These are phyloP conservation scores for Sporothrix mexicana DNA, from an alignment of 2,329 filamentous ascomycete genomes.

Conservation along the genomic window DNA sequence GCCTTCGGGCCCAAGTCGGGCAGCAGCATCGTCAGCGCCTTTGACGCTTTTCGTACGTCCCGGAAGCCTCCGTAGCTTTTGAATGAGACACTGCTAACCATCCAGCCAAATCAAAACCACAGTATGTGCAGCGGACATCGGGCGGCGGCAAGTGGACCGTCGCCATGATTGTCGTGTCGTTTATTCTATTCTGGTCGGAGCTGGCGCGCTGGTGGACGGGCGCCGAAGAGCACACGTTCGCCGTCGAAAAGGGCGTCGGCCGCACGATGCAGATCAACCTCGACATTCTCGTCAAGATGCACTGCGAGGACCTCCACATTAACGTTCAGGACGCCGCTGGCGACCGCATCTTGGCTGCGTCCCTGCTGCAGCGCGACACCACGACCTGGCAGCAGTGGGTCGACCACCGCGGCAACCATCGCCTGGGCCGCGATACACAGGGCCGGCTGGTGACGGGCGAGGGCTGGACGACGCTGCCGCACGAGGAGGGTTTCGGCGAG, in stretches of 20 bases:
- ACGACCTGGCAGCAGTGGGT: constrained; percentile 87
- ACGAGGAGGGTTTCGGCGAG: constrained; percentile 74
- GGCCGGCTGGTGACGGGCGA: constrained; percentile 63
- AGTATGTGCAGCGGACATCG: constrained; percentile 83
- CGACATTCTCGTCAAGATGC: constrained; percentile 90
- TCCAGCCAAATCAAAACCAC: constrained; percentile 90
- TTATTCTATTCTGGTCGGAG: constrained; percentile 78
- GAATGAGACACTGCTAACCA: constrained; percentile 27
- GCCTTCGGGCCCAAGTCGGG: constrained; percentile 71
- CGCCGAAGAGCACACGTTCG: constrained; percentile 84
- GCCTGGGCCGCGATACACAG: constrained; percentile 60
- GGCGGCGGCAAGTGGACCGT: constrained; percentile 95
- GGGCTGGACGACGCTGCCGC: constrained; percentile 57
- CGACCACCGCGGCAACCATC: constrained; percentile 69
- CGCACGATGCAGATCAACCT: constrained; percentile 93
- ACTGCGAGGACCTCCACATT: constrained; percentile 84
- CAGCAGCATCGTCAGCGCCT: constrained; percentile 76
- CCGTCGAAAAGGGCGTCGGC: constrained; percentile 88
- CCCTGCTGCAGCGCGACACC: constrained; percentile 73
- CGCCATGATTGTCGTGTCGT: constrained; percentile 74
- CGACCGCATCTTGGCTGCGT: constrained; percentile 84
- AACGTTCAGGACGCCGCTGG: constrained; percentile 97
- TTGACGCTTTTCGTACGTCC: constrained; percentile 91
- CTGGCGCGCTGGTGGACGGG: constrained; percentile 83
- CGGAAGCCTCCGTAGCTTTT: background rate